phyloP scores from a whole-genome alignment of 2,329 filamentous ascomycete species.

The Cercospora brassicicola region DNA sequence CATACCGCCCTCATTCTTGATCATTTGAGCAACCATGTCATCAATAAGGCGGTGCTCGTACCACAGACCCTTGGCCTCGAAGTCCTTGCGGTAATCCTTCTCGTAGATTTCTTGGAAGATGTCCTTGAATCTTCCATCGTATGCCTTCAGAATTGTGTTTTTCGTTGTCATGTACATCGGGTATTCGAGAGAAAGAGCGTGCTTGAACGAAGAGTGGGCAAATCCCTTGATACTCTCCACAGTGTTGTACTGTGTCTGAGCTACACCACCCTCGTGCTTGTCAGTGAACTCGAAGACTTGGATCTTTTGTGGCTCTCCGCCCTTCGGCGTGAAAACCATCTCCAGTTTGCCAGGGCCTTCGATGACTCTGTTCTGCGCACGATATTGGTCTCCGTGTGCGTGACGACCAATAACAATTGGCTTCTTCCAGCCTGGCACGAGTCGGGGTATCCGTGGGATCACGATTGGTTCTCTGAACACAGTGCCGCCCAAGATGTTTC shows the following conservation, averaged over 20 bases:
- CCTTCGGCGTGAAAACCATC: slow-evolving; percentile 88
- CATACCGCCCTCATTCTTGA: slow-evolving; percentile 96
- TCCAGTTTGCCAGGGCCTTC: slow-evolving; percentile 81
- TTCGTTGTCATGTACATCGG: slow-evolving; percentile 99
- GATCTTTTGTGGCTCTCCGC: slow-evolving; percentile 78
- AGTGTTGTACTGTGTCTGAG: slow-evolving; percentile 98
- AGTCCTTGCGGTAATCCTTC: slow-evolving; percentile 77
- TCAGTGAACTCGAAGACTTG: slow-evolving; percentile 88
- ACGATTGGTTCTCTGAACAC: slow-evolving; percentile 99
- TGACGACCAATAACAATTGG: slow-evolving; percentile 99
- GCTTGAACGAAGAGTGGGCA: slow-evolving; percentile 94
- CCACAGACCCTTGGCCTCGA: slow-evolving; percentile 92
- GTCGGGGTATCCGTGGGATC: slow-evolving; percentile 85
- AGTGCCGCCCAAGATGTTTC: slow-evolving; percentile 77
- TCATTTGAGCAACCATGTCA: slow-evolving; percentile 99
- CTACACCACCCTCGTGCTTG: slow-evolving; percentile 70
- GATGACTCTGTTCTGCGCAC: slow-evolving; percentile 87
- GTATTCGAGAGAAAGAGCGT: slow-evolving; percentile 79
- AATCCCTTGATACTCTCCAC: slow-evolving; percentile 93
- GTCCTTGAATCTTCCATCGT: slow-evolving; percentile 98
- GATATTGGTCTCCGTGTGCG: slow-evolving; percentile 98
- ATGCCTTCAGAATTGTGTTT: slow-evolving; percentile 99
- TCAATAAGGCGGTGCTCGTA: slow-evolving; percentile 99
- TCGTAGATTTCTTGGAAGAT: slow-evolving; percentile 99
- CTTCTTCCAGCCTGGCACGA: slow-evolving; percentile 97